Evolutionary conservation across 164 flowering plant genomes (phyloP), one percentile per base, ranked within the genome.

Genomic region (Nelumbo lutea): DNA sequence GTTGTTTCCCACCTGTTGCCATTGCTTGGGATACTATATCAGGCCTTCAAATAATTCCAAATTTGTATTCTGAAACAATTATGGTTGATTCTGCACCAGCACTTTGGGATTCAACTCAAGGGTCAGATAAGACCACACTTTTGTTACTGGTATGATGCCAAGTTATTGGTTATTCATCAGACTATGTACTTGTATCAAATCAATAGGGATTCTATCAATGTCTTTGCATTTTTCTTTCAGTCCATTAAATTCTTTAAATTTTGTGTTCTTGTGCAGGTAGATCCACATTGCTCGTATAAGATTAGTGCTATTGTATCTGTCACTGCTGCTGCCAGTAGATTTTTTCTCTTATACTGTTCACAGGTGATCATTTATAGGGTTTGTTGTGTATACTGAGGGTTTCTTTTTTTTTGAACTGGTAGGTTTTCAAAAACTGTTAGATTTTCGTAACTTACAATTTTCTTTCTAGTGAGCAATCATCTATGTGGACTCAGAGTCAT

Each of bases 1-100:
- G 98, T 62, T 96, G 99, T 80, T 93, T 96, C 77, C 99, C 99
- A 66, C 98, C 99, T 40, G 87, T 91, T 59, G 98, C 88, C 65
- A 77, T 96, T 80, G 95, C 88, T 73, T 96, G 96, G 97, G 99
- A 93, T 81, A 71, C 81, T 6, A 84, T 81, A 71, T 90, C 98
- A 55, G 99, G 98, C 77, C 87, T 96, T 55, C 92, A 91, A 59
- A 73, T 91, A 60, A 83, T 80, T 72, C 99, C 98, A 61, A 96
- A 90, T 81, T 77, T 90, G 62, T 76, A 60, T 68, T 81, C 86
- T 64, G 89, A 90, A 81, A 90, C 90, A 65, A 69, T 96, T 52
- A 62, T 81, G 75, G 91, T 96, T 73, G 98, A 96, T 79, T 93
- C 98, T 47, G 82, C 93, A 39, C 96, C 98, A 73, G 93, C 96